Base-by-base conservation (phyloP, 805 yeast genomes). In the Metschnikowia lochheadii region DNA sequence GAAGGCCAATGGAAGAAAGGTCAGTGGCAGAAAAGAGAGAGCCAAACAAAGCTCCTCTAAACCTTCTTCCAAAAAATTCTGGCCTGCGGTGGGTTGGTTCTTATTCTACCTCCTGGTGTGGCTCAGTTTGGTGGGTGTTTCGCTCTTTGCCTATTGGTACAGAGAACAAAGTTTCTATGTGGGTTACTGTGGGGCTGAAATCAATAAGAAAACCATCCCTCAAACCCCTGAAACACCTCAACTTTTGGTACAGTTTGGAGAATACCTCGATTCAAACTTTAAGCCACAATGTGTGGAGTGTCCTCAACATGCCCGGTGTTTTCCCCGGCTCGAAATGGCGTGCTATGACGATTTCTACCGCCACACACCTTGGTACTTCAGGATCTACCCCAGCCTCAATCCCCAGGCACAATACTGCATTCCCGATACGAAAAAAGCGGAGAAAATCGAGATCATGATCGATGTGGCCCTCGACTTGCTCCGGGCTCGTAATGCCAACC, bases 251-350 rank as follows among this genome's bases (percentile, higher is more conserved):
- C 44, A 57, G 8, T 35, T 76, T 8, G 87, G 85, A 38, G 58
- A 65, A 0, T 67, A 70, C 50, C 64, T 86, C 50, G 79, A 78
- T 44, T 50, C 62, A 0, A 60, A 67, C 38, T 63, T 77, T 45
- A 76, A 77, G 44, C 95, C 96, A 2, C 41, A 57, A 0, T 92
- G 99, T 69, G 68, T 79, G 3, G 79, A 79, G 23, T 92, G 98
- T 63, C 97, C 98, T 1, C 78, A 75, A 3, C 84, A 91, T 67
- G 94, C 91, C 0, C 72, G 80, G 36, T 92, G 98, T 67, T 81
- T 76, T 55, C 80, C 82, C 21, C 63, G 75, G 41, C 71, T 86
- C 58, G 71, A 76, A 46, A 61, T 87, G 7, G 82, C 78, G 50
- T 92, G 99, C 67, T 83, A 80, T 57, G 83, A 82, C 41, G 96